Conservation (phyloP, 768 basidiomycete genomes). For the Sarcodon sp. region DNA sequence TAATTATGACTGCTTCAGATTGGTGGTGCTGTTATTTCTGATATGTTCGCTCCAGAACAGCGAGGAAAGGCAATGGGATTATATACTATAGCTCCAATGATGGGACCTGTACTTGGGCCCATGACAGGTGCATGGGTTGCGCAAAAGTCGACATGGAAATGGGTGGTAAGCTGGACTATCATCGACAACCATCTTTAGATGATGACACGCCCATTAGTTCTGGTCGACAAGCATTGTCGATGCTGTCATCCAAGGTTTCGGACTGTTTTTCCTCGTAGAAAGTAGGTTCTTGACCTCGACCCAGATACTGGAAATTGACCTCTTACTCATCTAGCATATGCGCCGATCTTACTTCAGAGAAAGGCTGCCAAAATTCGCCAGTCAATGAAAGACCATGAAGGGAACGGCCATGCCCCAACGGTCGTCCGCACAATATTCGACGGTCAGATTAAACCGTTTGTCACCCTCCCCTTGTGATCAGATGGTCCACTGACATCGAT, state of each 20-base stretch:
- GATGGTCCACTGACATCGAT: neutral
- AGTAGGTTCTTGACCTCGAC: conserved; percentile 21
- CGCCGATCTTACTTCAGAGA: conserved; percentile 24
- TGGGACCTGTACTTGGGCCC: conserved; percentile 58
- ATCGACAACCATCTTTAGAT: neutral
- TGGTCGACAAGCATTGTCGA: conserved; percentile 57
- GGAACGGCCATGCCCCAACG: conserved; percentile 1
- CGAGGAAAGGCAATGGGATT: conserved; percentile 53
- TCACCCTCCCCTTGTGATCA: neutral
- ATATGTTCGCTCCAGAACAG: conserved; percentile 47
- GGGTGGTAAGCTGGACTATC: conserved; percentile 36
- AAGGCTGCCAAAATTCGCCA: conserved; percentile 37
- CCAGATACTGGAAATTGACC: neutral
- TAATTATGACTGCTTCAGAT: conserved; percentile 5
- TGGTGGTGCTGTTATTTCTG: conserved; percentile 61
- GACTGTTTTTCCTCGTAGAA: conserved; percentile 48
- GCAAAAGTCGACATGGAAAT: conserved; percentile 54
- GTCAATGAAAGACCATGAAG: conserved; percentile 33
- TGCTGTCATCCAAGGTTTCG: conserved; percentile 37
- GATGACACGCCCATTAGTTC: conserved; percentile 26
- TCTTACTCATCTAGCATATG: conserved; percentile 11
- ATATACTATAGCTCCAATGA: conserved; percentile 50
- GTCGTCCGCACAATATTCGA: conserved; percentile 34
- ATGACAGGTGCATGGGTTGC: conserved; percentile 57
- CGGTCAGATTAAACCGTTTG: conserved; percentile 24